Percentiles rank a stretch among this genome's conserved stretches.
Conservation (phyloP, 441 rosid genomes). For the Pelargonium exstipulatum region DNA sequence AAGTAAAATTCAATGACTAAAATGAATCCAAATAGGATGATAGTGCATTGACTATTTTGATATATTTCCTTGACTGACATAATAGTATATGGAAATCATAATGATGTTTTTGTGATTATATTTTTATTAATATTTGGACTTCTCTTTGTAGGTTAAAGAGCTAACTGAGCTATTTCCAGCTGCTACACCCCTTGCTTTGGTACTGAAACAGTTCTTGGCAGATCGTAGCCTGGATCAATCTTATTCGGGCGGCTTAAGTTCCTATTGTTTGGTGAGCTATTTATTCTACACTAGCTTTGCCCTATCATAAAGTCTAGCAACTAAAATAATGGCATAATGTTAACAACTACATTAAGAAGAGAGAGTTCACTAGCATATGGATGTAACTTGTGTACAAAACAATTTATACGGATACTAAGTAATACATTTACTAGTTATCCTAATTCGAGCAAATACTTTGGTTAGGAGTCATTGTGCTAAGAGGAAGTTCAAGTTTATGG, state of each 20-base stretch:
- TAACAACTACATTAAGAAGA: neutral
- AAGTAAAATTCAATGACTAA: no score
- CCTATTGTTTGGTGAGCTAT: constrained; percentile 85
- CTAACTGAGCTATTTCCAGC: constrained; percentile 95
- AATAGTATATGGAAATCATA: neutral
- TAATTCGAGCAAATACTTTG: neutral
- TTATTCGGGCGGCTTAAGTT: constrained; percentile 99
- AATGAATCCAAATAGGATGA: no score
- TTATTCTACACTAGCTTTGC: constrained; percentile 5
- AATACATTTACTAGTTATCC: neutral
- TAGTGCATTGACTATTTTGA: no score
- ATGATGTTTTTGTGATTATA: constrained; percentile 13
- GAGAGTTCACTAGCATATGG: neutral
- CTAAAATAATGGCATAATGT: neutral
- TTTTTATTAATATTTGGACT: constrained; percentile 8
- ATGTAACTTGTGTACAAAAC: neutral
- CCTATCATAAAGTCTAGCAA: neutral
- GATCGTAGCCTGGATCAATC: constrained; percentile 97
- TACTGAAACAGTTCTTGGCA: constrained; percentile 94
- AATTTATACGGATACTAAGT: neutral
- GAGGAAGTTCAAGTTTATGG: neutral
- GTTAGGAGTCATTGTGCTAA: neutral
- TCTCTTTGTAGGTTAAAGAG: constrained; percentile 64
- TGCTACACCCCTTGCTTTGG: constrained; percentile 90
- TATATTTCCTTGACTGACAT: neutral